Evolutionary conservation across 768 basidiomycete species (phyloP), one percentile per base, ranked within the genome.

Genomic region (Favolaschia claudopus): DNA sequence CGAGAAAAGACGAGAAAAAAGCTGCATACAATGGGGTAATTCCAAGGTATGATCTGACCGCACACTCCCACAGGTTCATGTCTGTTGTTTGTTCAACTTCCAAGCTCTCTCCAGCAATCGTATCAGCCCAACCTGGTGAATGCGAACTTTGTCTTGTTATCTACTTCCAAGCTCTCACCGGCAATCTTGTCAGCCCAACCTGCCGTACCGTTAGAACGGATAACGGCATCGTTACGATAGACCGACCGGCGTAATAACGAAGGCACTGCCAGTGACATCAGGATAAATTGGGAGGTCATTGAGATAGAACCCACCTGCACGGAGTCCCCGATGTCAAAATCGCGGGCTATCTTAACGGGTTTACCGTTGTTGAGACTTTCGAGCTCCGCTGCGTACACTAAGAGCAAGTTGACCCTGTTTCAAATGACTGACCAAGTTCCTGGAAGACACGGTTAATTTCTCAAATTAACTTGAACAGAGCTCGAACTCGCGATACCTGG

Each of bases 161-260:
- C 88, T 27, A 92, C 81, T 72, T 95, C 93, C 63, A 95, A 85
- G 29, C 85, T 87, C 88, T 92, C 68, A 20, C 97, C 96, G 24
- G 82, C 76, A 47, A 97, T 89, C 77, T 98, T 99, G 78, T 98
- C 96, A 9, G 93, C 93, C 91, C 92, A 96, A 22, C 96, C 96
- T 34, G 22, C 10, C 33, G 22, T n/a, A n/a, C n/a, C n/a, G 14
- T 20, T 24, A 22, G 45, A 37, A 4, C 14, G 24, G 24, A 39
- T 10, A 27, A 53, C n/a, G n/a, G n/a, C n/a, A n/a, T 8, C 7
- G 1, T 7, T 3, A 33, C 25, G 33, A 39, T 19, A 40, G 19
- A 38, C 53, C 33, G 22, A 60, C 60, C 60, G 28, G 94, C 96
- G 70, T 95, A 97, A 76, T 98, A 97, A 46, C 93, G 83, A 48